Conservation (phyloP, 202 grass and related monocot genomes). For the Hordeum pubiflorum region DNA sequence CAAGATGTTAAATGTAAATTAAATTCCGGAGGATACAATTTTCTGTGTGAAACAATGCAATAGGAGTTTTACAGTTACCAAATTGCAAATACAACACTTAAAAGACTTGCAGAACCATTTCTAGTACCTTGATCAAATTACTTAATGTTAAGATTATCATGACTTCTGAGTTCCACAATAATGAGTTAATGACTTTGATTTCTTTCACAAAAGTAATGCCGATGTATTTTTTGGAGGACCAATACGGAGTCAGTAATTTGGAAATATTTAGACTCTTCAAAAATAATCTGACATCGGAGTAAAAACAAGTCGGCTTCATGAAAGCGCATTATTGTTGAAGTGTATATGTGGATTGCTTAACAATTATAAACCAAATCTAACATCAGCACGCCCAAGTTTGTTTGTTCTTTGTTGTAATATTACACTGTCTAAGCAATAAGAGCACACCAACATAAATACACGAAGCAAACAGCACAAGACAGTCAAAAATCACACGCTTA, state of each 20-base stretch:
- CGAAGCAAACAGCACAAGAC: background rate
- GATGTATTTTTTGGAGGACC: background rate
- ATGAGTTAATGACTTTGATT: background rate
- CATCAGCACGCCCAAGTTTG: background rate
- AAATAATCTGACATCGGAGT: too few species aligned
- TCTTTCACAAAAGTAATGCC: background rate
- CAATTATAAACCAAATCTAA: background rate
- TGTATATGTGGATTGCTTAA: too few species aligned
- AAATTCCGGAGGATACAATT: background rate
- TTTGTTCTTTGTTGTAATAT: background rate
- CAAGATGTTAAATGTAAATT: background rate
- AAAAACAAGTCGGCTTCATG: background rate
- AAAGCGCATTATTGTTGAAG: background rate
- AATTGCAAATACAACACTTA: background rate
- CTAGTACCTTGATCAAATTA: background rate
- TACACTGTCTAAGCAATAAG: background rate
- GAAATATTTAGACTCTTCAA: background rate
- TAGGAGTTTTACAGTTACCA: background rate
- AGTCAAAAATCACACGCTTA: background rate
- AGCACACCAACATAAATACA: background rate
- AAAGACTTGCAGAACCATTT: background rate
- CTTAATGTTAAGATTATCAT: background rate
- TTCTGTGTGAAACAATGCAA: background rate
- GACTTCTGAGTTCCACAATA: background rate
- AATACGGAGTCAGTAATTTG: background rate